phyloP scores from a whole-genome alignment of 257 asterid species.

The Solanum appendiculatum region DNA sequence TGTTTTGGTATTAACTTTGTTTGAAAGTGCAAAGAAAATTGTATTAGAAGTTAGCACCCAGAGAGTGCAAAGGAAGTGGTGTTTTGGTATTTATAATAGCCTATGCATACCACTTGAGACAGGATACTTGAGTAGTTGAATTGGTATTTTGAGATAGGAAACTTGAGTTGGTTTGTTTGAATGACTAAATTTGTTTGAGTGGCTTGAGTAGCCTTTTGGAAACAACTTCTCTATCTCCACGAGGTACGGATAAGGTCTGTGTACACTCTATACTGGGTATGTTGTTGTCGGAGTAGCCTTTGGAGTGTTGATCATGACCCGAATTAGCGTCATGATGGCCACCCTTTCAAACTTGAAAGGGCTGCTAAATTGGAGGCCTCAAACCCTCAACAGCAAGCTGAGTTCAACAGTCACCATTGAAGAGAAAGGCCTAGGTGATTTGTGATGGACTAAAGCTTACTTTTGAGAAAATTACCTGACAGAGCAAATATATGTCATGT shows the following conservation, averaged over 20 bases:
- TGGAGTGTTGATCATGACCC: too few species aligned
- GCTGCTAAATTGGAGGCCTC: neutral
- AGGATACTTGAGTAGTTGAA: neutral
- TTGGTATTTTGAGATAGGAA: too few species aligned
- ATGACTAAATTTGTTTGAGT: neutral
- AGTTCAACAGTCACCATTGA: neutral
- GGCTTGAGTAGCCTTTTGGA: neutral
- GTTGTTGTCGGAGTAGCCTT: neutral
- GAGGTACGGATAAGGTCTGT: neutral
- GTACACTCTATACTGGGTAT: neutral
- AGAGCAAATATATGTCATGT: neutral
- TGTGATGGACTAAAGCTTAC: neutral
- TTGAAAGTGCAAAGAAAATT: neutral
- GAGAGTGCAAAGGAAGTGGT: neutral
- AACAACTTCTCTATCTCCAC: neutral
- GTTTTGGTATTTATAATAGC: neutral
- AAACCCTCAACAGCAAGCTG: neutral
- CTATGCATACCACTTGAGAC: neutral
- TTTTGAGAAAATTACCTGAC: neutral
- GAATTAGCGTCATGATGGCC: too few species aligned
- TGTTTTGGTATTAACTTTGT: neutral
- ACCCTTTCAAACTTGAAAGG: neutral
- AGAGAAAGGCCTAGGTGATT: neutral
- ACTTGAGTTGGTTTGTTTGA: neutral
- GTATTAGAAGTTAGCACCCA: neutral